A percentile compares a stretch with the other conserved stretches of the same genome.
phyloP scores from a whole-genome alignment of 2,329 filamentous ascomycete genomes.

The Onygena corvina region DNA sequence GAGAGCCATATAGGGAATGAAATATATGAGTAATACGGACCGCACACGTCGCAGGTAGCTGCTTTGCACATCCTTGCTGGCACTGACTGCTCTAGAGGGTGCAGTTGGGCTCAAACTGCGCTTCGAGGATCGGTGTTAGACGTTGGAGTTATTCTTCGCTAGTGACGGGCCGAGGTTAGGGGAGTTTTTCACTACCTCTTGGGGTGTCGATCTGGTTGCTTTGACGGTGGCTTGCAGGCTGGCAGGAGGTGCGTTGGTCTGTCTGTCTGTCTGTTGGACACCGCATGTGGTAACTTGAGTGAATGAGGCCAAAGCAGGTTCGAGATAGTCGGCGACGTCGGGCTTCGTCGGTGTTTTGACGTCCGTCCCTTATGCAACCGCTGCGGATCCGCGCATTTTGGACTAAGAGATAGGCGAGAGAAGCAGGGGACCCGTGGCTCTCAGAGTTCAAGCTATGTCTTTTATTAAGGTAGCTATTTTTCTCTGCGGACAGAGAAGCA shows the following conservation, averaged over 20 bases:
- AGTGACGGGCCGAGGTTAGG: no score
- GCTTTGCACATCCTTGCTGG: constrained; percentile 15
- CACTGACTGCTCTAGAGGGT: neutral
- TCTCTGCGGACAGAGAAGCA: no score
- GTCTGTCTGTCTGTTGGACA: no score
- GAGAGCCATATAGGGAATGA: neutral
- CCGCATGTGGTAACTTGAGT: no score
- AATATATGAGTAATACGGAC: constrained; percentile 7
- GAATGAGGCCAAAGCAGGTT: no score
- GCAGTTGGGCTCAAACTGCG: neutral
- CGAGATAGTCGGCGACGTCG: constrained; percentile 1
- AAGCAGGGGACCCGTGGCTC: neutral
- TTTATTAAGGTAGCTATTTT: neutral
- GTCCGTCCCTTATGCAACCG: neutral
- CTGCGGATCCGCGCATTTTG: neutral
- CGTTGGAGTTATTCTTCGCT: no score
- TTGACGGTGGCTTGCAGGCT: no score
- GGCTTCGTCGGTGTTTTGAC: neutral
- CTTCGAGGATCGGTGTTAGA: no score
- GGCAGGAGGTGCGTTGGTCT: no score
- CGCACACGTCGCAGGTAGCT: constrained; percentile 12
- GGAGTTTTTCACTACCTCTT: neutral
- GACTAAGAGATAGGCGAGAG: neutral
- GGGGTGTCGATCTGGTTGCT: neutral
- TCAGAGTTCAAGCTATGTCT: neutral